phyloP scores from a whole-genome alignment of 129 eudicot genomes.

The Smallanthus sonchifolius region DNA sequence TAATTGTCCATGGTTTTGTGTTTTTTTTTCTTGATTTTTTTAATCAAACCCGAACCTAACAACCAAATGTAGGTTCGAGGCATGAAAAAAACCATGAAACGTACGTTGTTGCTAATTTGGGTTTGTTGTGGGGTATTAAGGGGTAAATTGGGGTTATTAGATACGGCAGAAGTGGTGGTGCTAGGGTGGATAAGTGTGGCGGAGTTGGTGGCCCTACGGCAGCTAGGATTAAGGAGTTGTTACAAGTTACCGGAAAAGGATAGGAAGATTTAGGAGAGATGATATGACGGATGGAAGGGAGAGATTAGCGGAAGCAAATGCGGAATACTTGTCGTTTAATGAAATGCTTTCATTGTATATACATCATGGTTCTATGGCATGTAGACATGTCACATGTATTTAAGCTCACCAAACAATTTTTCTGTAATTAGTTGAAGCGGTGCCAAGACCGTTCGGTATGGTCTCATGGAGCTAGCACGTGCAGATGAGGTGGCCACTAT shows the following conservation, averaged over 20 bases:
- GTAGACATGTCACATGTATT: too few species aligned
- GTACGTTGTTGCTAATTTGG: neutral
- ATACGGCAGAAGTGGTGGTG: neutral
- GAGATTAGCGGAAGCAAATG: neutral
- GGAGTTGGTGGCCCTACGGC: neutral
- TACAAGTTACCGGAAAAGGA: neutral
- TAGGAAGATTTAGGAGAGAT: conserved; percentile 3
- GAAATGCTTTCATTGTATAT: too few species aligned
- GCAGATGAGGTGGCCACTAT: too few species aligned
- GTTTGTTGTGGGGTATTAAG: neutral
- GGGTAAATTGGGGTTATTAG: too few species aligned
- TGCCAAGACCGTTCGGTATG: too few species aligned
- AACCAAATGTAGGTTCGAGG: neutral
- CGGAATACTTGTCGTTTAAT: too few species aligned
- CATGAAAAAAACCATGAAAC: neutral
- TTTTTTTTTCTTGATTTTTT: conserved; percentile 31
- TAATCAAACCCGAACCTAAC: conserved; percentile 7
- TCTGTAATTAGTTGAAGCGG: too few species aligned
- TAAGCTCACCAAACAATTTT: too few species aligned
- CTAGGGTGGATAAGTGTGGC: neutral
- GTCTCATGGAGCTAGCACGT: too few species aligned
- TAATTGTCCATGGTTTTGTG: conserved; percentile 26
- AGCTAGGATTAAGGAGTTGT: neutral
- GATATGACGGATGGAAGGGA: neutral
- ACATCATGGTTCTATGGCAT: too few species aligned